phyloP scores from a whole-genome alignment of 345 rosid species.

The Moricandia arvensis region DNA sequence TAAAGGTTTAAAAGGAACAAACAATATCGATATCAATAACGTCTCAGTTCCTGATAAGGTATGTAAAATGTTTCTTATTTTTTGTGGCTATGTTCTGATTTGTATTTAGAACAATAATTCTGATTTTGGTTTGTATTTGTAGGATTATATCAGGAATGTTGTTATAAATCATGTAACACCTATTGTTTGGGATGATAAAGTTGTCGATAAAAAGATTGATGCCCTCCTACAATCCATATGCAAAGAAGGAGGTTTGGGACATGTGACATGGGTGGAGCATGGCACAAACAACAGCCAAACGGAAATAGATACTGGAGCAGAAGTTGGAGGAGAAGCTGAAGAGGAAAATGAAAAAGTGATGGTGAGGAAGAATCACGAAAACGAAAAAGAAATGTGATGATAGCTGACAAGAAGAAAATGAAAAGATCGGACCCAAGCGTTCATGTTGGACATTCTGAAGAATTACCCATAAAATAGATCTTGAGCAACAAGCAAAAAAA shows the following conservation, averaged over 20 bases:
- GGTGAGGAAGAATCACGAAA: neutral
- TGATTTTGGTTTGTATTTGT: neutral
- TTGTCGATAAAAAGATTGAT: neutral
- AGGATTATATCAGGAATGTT: neutral
- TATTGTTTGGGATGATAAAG: neutral
- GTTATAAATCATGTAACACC: neutral
- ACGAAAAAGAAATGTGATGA: neutral
- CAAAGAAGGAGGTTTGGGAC: neutral
- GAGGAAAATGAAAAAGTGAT: neutral
- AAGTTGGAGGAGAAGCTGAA: neutral
- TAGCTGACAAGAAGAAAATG: neutral
- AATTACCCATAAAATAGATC: neutral
- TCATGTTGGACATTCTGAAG: neutral
- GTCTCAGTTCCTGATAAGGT: neutral
- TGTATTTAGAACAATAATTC: neutral
- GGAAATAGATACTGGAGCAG: neutral
- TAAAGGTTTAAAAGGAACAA: neutral
- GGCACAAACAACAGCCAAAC: neutral
- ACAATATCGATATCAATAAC: neutral
- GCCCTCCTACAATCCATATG: neutral
- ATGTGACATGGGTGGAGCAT: neutral
- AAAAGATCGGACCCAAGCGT: neutral
- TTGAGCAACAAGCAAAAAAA: neutral
- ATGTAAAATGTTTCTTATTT: neutral
- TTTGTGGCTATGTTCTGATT: neutral